These are phyloP conservation scores for Basipetospora sp. DNA, from an alignment of 2,329 filamentous ascomycete species.

Conservation along the genomic window DNA sequence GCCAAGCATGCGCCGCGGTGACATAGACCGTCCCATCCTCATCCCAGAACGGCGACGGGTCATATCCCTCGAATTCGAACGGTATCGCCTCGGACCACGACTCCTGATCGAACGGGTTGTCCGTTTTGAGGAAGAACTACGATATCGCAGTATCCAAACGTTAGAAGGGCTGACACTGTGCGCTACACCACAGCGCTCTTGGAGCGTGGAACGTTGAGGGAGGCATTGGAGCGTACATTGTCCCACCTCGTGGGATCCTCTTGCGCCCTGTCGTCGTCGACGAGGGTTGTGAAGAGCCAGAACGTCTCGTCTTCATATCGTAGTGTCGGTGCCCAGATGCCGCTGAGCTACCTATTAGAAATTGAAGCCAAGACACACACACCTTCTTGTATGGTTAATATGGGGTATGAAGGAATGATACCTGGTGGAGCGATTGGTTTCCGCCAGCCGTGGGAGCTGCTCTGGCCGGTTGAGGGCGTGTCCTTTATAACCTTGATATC, in stretches of 20 bases:
- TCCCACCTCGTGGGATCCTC: conserved; percentile 19
- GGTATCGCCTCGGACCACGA: conserved; percentile 23
- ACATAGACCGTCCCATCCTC: conserved; percentile 17
- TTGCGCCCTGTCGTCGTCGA: conserved; percentile 19
- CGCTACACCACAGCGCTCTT: no score
- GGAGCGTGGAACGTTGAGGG: no score
- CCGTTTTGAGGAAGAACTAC: conserved; percentile 22
- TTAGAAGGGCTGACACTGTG: no score
- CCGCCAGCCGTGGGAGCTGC: conserved; percentile 23
- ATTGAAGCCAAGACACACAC: no score
- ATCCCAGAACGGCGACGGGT: conserved; percentile 12
- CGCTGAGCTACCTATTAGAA: conserved; percentile 14
- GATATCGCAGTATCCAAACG: neutral
- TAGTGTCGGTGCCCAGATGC: conserved; percentile 33
- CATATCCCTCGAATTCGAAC: conserved; percentile 11
- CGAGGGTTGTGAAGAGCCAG: conserved; percentile 28
- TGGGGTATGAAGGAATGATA: neutral
- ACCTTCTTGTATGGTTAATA: neutral
- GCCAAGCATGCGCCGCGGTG: conserved; percentile 20
- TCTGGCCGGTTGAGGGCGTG: conserved; percentile 25
- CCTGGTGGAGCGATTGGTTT: conserved; percentile 8
- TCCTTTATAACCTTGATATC: conserved; percentile 12
- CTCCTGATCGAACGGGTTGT: conserved; percentile 22
- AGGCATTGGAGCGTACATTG: conserved; percentile 7
- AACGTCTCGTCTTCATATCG: conserved; percentile 28